These are phyloP conservation scores for Orbilia oligospora DNA, from an alignment of 2,329 filamentous ascomycete species.

Conservation along the genomic window DNA sequence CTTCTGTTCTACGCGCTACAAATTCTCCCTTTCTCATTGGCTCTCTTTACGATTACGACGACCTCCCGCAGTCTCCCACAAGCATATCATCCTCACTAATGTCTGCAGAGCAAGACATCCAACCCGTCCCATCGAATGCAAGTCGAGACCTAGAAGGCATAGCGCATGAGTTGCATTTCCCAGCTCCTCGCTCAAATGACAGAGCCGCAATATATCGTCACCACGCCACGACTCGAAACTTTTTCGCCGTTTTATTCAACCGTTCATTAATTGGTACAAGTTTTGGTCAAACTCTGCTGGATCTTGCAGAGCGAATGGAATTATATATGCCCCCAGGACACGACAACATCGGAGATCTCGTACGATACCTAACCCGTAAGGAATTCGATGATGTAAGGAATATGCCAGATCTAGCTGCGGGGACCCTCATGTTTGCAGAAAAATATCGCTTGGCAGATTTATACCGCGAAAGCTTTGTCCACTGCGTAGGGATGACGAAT, in stretches of 20 bases:
- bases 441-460: conserved; percentile 76
- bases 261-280: conserved; percentile 77
- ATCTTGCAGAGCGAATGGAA: conserved; percentile 75
- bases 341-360: conserved; percentile 72
- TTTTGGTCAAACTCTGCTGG: conserved; percentile 75
- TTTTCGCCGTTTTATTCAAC: conserved; percentile 77
- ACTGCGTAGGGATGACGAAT: conserved; percentile 76
- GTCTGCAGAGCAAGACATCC: conserved; percentile 48
- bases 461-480: conserved; percentile 78
- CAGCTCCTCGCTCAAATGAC: conserved; percentile 71
- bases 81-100: conserved; percentile 53
- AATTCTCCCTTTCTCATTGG: conserved; percentile 72
- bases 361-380: conserved; percentile 74
- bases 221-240: conserved; percentile 78
- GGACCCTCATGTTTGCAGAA: conserved; percentile 77
- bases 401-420: conserved; percentile 74
- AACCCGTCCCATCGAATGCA: conserved; percentile 61
- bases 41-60: conserved; percentile 66
- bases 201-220: conserved; percentile 72
- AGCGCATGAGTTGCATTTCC: conserved; percentile 76
- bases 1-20: conserved; percentile 74
- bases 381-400: conserved; percentile 77
- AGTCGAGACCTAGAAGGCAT: conserved; percentile 71
- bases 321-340: conserved; percentile 71
- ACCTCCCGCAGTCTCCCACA: conserved; percentile 56